A percentile compares a stretch with the other conserved stretches of the same genome.
These are phyloP conservation scores for Naganishia cerealis DNA, from an alignment of 1,284 basidiomycete species.

Conservation along the genomic window DNA sequence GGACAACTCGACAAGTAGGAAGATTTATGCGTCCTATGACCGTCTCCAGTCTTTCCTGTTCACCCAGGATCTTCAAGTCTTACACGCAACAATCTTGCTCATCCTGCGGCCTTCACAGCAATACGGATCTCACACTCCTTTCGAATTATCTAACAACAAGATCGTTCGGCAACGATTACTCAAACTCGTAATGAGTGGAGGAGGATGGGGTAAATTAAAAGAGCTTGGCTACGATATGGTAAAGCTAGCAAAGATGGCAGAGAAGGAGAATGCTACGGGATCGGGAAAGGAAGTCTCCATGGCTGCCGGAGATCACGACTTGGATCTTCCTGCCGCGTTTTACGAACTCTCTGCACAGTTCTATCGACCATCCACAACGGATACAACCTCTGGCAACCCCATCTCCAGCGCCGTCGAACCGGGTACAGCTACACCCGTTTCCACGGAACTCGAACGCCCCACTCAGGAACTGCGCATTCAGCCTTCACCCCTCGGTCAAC, in stretches of 20 bases:
- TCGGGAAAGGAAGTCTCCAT: background rate
- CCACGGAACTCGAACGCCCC: slow-evolving; percentile 30
- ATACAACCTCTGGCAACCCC: background rate
- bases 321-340: slow-evolving; percentile 45
- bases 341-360: slow-evolving; percentile 55
- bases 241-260: slow-evolving; percentile 46
- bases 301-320: slow-evolving; percentile 34
- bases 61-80: slow-evolving; percentile 80
- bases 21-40: slow-evolving; percentile 95
- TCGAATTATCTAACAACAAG: slow-evolving; percentile 60
- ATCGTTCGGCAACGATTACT: slow-evolving; percentile 51
- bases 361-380: slow-evolving; percentile 43
- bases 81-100: slow-evolving; percentile 79
- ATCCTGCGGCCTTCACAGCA: slow-evolving; percentile 91
- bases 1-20: slow-evolving; percentile 97
- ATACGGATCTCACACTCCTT: slow-evolving; percentile 76
- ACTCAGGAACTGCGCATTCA: slow-evolving; percentile 32
- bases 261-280: slow-evolving; percentile 2
- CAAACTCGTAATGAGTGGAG: slow-evolving; percentile 46
- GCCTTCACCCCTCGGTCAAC: background rate
- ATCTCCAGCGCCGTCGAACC: background rate
- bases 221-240: slow-evolving; percentile 54
- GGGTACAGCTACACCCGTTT: slow-evolving; percentile 21
- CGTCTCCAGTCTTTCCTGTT: slow-evolving; percentile 22
- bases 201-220: slow-evolving; percentile 41